These are phyloP conservation scores for Pistacia vera DNA, from an alignment of 345 rosid genomes.

Conservation along the genomic window DNA sequence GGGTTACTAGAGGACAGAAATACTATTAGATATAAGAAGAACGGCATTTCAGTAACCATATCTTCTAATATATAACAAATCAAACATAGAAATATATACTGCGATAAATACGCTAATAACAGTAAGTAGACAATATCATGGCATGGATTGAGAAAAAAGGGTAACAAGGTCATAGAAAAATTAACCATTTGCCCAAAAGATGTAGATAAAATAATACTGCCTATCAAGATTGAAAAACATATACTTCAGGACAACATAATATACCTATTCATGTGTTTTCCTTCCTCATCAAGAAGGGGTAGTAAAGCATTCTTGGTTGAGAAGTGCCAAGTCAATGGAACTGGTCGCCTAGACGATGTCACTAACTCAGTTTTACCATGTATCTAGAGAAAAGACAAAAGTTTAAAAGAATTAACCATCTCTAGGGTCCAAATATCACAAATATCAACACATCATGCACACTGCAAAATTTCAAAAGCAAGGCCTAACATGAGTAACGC, in stretches of 20 bases:
- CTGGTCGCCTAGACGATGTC: conserved; percentile 88
- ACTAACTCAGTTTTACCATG: conserved; percentile 91
- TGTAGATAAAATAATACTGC: neutral
- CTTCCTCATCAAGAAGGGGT: conserved; percentile 86
- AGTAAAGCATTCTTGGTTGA: conserved; percentile 68
- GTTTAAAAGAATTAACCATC: conserved; percentile 21
- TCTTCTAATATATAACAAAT: neutral
- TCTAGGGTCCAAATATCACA: conserved; percentile 16
- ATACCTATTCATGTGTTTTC: conserved; percentile 82
- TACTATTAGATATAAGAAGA: neutral
- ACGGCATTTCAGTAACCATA: neutral
- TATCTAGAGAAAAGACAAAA: conserved; percentile 53
- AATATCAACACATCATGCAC: conserved; percentile 12
- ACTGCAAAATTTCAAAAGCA: conserved; percentile 18
- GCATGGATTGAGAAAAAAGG: neutral
- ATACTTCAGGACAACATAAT: conserved; percentile 4
- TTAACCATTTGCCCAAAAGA: neutral
- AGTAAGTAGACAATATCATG: neutral
- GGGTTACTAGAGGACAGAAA: neutral
- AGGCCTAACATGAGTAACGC: conserved; percentile 2
- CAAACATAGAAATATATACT: neutral
- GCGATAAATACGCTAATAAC: neutral
- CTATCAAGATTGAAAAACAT: neutral
- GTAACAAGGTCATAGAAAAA: neutral
- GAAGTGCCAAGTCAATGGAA: conserved; percentile 95